Base-by-base conservation (phyloP, 2,329 filamentous ascomycete genomes). In the Sclerotiophoma versabilis region DNA sequence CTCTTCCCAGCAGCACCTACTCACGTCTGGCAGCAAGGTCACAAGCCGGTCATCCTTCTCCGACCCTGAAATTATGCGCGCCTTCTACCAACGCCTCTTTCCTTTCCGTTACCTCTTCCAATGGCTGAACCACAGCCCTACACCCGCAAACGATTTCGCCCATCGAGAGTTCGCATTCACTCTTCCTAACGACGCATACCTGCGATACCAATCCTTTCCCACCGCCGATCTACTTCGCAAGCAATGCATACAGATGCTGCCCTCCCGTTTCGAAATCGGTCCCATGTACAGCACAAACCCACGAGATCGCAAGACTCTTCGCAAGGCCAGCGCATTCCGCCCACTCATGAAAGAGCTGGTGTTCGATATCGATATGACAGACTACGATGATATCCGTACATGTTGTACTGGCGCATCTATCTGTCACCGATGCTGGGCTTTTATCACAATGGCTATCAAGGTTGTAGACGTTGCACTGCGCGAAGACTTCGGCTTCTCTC, bases 361-460 rank as follows among this genome's bases (percentile, higher is more conserved):
- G 66, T 98, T 99, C 76, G 95, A 99, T 88, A 98, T 99, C 68
- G 95, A 99, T 84, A 84, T 99, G 84, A 98, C 95, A 49, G 95
- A 98, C 78, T 99, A 99, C 77, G 95, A 99, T 73, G 92, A 96
- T 62, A 91, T 99, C 61, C 88, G 95, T 64, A 97, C 93, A 23
- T 99, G 95, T 78, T 99, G 95, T 74, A 87, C 88, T 68, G 93
- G 93, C 73, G 92, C 93, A 8, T 96, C 91, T 65, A 98, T 99
- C 62, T 99, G 95, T 75, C 83, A 82, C 62, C 95, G 93, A 73
- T 99, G 95, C 79, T 99, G 95, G 95, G 83, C 89, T 43, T 99
- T 98, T 75, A 96, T 96, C 66, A 96, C 91, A 20, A 98, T 99
- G 92, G 91, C 95, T 7, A 93, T 99, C 73, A 95, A 96, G 72